Conservation (phyloP, 2,329 filamentous ascomycete species). For the Penicillium sp. region DNA sequence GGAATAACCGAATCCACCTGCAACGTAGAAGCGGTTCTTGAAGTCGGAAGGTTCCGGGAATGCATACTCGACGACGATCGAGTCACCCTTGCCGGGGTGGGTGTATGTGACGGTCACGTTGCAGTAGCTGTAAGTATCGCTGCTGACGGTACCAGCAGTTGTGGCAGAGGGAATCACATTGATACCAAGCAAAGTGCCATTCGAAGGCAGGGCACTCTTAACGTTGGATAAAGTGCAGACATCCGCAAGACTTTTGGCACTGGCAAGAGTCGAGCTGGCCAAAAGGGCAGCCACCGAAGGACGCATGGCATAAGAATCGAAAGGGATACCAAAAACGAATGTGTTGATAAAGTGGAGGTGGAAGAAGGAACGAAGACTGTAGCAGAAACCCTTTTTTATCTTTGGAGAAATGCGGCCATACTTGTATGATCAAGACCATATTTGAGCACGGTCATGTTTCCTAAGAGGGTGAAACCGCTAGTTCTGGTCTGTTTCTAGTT, state of each 20-base stretch:
- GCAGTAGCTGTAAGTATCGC: conserved; percentile 32
- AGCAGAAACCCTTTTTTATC: too few species aligned
- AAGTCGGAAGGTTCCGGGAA: conserved; percentile 38
- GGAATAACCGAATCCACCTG: conserved; percentile 46
- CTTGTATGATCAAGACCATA: too few species aligned
- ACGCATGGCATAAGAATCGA: too few species aligned
- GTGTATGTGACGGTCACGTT: conserved; percentile 47
- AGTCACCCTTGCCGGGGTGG: conserved; percentile 44
- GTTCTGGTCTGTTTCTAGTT: too few species aligned
- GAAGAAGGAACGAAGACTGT: too few species aligned
- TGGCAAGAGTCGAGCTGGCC: conserved; percentile 27
- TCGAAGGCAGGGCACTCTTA: conserved; percentile 43
- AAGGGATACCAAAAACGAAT: too few species aligned
- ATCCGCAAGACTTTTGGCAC: conserved; percentile 38
- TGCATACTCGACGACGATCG: conserved; percentile 38
- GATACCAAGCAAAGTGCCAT: conserved; percentile 45
- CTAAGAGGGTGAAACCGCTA: too few species aligned
- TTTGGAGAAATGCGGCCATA: too few species aligned
- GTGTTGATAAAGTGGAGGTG: too few species aligned
- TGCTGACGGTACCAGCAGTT: conserved; percentile 36
- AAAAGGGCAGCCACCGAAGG: neutral
- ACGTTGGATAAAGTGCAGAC: conserved; percentile 47
- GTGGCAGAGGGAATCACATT: conserved; percentile 43
- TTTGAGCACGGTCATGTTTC: too few species aligned
- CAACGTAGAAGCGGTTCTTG: conserved; percentile 46